Evolutionary conservation across 345 rosid species (phyloP), one percentile per base, ranked within the genome.

Genomic region (Microcos paniculata): DNA sequence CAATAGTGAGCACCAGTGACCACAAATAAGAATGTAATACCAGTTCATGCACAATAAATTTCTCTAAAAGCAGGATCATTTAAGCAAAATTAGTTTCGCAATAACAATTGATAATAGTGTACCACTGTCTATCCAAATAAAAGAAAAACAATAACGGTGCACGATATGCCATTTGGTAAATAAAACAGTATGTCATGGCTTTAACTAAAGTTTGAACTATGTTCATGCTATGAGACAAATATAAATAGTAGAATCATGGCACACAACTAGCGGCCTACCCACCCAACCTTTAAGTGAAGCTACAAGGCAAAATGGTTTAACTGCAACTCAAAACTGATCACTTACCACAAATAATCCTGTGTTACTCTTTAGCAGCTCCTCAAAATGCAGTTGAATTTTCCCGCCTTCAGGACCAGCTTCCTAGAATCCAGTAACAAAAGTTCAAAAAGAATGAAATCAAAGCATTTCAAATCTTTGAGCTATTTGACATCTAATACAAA

Each of bases 341-440:
- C 84, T 85, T 88, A 93, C 99, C 87, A 96, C 99, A 74, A 93
- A 96, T 76, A 90, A 78, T 24, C 92, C 78, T 3, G 99, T 93
- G 82, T 92, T 96, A 87, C 88, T 92, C 87, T 93, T 96, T 81
- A 92, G 82, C 80, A 93, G 71, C 67, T 96, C 98, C 90, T 92
- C 97, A 68, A 93, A 96, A 81, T 96, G 97, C 80, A 84, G 65
- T 82, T 92, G 97, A 76, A 93, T 88, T 85, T 93, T 96, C 72
- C 99, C 98, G 73, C 96, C 98, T 75, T 93, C 97, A 10, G 94
- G 89, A 65, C 97, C 90, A 76, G 99, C 98, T 90, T 93, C 97
- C 98, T 96, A 82, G 59, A 73, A 48, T 19, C 40, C 40, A 48
- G 78, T 73, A 28, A 62, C 26, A 79, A 31, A 62, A 13, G 40